These are phyloP conservation scores for Nicotiana sylvestris DNA, from an alignment of 257 asterid genomes.

Conservation along the genomic window DNA sequence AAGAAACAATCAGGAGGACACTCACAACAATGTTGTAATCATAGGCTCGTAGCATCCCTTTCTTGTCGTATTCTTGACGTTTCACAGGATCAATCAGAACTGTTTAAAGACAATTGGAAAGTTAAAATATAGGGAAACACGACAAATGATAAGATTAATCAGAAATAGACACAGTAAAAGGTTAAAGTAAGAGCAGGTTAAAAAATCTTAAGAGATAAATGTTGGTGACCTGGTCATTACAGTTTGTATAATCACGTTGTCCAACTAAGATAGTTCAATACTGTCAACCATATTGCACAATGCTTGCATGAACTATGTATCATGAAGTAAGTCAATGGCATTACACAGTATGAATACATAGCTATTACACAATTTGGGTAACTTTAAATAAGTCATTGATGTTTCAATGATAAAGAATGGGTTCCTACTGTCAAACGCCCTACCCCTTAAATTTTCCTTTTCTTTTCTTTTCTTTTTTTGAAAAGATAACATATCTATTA, in stretches of 20 bases:
- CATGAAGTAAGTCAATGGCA: not conserved
- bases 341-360: not conserved
- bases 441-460: not conserved
- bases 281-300: not conserved
- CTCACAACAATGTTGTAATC: conserved; percentile 66
- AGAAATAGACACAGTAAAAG: not conserved
- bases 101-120: conserved; percentile 30
- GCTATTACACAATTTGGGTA: not conserved
- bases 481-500: no score
- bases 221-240: not conserved
- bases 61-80: conserved; percentile 80
- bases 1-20: not conserved
- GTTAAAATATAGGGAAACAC: not conserved
- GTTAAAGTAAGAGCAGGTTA: not conserved
- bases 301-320: not conserved
- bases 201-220: not conserved
- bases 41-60: conserved; percentile 56
- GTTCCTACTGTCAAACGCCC: not conserved
- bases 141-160: not conserved
- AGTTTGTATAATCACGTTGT: not conserved
- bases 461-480: not conserved
- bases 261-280: not conserved
- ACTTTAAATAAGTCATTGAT: not conserved
- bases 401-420: not conserved
- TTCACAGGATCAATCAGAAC: conserved; percentile 86